Base-by-base conservation (phyloP, 345 rosid genomes). In the Populus simonii region DNA sequence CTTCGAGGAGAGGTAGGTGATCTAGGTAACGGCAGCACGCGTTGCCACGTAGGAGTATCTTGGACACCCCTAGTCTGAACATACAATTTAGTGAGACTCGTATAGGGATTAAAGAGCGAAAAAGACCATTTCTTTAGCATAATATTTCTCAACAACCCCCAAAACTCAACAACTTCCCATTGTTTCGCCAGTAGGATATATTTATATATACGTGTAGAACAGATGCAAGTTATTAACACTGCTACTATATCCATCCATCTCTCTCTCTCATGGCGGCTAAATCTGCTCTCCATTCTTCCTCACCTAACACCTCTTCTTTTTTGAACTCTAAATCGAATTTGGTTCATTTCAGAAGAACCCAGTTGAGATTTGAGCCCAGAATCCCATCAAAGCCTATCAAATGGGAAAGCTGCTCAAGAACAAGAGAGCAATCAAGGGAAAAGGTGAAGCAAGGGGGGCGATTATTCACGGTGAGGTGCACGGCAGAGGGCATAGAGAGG, bases 241-340 rank as follows among this genome's bases (percentile, higher is more conserved):
- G 20, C 35, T 51, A 9, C 23, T 25, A 10, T 20, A 3, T 36
- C 23, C n/a, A 17, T 69, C 41, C 36, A 8, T 65, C 45, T 25
- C 7, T 49, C 35, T 76, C 83, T 72, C 53, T 4, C 66, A 89
- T 86, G 88, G 88, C 88, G 43, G 80, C 87, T 11, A 82, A 63
- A 29, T 76, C 89, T 59, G 55, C 74, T 78, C 83, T 74, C 23
- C 83, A 70, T 66, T 73, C 86, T 22, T 78, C 61, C 74, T 75
- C 83, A 1, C 71, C 77, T 6, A 74, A 57, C 20, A 4, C 84
- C 18, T 38, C 63, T 53, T 36, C 61, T 63, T 77, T 76, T 71
- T 62, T 53, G 68, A 82, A 61, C 71, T 20, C 79, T 23, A 77
- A 66, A 18, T 80, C 84, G 9, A 74, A 67, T 75, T 75, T 33